These are phyloP conservation scores for Gymnopilus junonius DNA, from an alignment of 768 basidiomycete genomes.

Conservation along the genomic window DNA sequence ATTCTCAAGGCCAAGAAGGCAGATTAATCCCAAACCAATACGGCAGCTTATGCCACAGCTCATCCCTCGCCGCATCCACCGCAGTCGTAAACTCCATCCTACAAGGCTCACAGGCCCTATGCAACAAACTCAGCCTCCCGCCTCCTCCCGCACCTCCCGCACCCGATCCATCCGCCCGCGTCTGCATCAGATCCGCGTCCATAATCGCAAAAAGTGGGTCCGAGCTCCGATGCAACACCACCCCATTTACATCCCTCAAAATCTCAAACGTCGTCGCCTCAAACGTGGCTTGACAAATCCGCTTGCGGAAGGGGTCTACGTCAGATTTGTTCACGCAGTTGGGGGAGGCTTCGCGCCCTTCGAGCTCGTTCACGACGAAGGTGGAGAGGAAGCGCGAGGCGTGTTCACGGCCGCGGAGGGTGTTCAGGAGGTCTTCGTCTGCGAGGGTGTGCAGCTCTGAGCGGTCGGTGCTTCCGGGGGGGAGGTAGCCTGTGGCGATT, in stretches of 20 bases:
- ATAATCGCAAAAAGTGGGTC: slow-evolving; percentile 75
- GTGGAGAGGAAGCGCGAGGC: slow-evolving; percentile 76
- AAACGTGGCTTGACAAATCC: slow-evolving; percentile 71
- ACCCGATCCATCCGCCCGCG: slow-evolving; percentile 47
- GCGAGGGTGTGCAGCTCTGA: slow-evolving; percentile 45
- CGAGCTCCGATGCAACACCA: slow-evolving; percentile 64
- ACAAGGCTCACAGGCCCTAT: slow-evolving; percentile 69
- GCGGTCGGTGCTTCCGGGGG: slow-evolving; percentile 27
- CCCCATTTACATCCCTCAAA: slow-evolving; percentile 72
- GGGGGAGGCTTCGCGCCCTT: slow-evolving; percentile 58
- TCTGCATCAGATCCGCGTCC: slow-evolving; percentile 70
- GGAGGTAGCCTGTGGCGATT: slow-evolving; percentile 54
- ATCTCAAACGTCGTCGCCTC: slow-evolving; percentile 78
- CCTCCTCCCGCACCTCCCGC: slow-evolving; percentile 19
- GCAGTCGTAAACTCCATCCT: slow-evolving; percentile 62
- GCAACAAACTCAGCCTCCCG: slow-evolving; percentile 44
- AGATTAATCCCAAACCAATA: slow-evolving; percentile 65
- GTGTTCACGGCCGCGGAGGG: slow-evolving; percentile 73
- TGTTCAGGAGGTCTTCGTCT: slow-evolving; percentile 57
- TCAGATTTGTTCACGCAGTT: slow-evolving; percentile 57
- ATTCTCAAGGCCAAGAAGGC: slow-evolving; percentile 30
- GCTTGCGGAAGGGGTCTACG: slow-evolving; percentile 44
- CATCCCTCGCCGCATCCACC: slow-evolving; percentile 62
- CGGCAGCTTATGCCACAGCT: slow-evolving; percentile 69
- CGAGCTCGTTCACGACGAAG: slow-evolving; percentile 76